Evolutionary conservation across 2,329 filamentous ascomycete genomes (phyloP).

Genomic region (Colletotrichum paranaense): DNA sequence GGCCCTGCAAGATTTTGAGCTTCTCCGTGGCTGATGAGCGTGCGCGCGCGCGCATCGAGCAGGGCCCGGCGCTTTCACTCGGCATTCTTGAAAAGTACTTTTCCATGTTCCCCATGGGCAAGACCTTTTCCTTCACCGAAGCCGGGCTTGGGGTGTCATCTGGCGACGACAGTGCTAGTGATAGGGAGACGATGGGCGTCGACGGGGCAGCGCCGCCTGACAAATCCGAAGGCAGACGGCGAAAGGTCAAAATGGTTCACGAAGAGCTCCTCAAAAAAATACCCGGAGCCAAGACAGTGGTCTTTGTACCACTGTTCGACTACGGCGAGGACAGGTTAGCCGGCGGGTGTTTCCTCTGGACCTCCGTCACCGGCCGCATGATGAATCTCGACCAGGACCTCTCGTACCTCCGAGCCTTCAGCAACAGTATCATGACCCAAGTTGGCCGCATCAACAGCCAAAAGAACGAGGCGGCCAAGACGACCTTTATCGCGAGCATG

Average conservation of each 20-base stretch:
- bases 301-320: slow-evolving; percentile 50
- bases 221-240: slow-evolving; percentile 26
- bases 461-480: slow-evolving; percentile 63
- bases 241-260: slow-evolving; percentile 42
- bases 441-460: slow-evolving; percentile 64
- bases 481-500: slow-evolving; percentile 69
- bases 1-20: slow-evolving; percentile 44
- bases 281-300: slow-evolving; percentile 46
- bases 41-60: slow-evolving; percentile 40
- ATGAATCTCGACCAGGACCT: slow-evolving; percentile 50
- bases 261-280: slow-evolving; percentile 48
- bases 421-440: slow-evolving; percentile 61
- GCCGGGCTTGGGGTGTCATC: slow-evolving; percentile 43
- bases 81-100: slow-evolving; percentile 46
- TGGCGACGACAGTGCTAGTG: slow-evolving; percentile 46
- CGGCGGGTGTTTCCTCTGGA: slow-evolving; percentile 50
- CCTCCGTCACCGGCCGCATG: slow-evolving; percentile 45
- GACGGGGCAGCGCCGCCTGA: background rate
- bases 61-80: slow-evolving; percentile 42
- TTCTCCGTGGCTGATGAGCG: slow-evolving; percentile 42
- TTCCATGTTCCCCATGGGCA: slow-evolving; percentile 44
- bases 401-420: slow-evolving; percentile 51
- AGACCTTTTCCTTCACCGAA: slow-evolving; percentile 44
- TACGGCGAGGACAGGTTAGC: slow-evolving; percentile 47
- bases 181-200: slow-evolving; percentile 36